These are phyloP conservation scores for Corynascus novoguineensis DNA, from an alignment of 495 filamentous ascomycete species.

Conservation along the genomic window DNA sequence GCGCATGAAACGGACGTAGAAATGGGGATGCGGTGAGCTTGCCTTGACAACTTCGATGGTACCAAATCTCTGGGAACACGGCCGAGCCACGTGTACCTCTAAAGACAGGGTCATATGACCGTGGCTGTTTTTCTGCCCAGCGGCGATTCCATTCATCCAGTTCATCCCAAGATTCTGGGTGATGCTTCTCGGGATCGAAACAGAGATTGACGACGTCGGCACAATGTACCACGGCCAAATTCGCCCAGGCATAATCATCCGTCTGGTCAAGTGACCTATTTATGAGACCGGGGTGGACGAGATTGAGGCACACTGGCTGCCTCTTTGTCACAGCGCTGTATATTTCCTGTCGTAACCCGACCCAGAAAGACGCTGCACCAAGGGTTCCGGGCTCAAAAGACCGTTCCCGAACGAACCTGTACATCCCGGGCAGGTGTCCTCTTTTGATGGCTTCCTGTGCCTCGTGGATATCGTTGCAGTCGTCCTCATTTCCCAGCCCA, in stretches of 20 bases:
- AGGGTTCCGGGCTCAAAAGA: constrained; percentile 39
- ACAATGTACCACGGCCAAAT: constrained; percentile 48
- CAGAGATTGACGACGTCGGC: constrained; percentile 51
- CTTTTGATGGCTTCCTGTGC: constrained; percentile 16
- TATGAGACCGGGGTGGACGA: constrained; percentile 36
- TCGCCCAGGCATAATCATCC: constrained; percentile 49
- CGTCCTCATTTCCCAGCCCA: constrained; percentile 14
- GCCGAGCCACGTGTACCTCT: neutral
- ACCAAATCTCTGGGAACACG: constrained; percentile 44
- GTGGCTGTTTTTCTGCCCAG: constrained; percentile 34
- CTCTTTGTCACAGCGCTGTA: constrained; percentile 51
- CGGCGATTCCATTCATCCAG: constrained; percentile 28
- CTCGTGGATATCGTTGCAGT: constrained; percentile 34
- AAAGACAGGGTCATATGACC: constrained; percentile 28
- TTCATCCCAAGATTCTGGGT: constrained; percentile 28
- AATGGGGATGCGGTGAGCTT: constrained; percentile 12
- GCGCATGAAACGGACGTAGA: neutral
- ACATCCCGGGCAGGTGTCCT: constrained; percentile 48
- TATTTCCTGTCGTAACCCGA: constrained; percentile 53
- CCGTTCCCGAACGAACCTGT: constrained; percentile 35
- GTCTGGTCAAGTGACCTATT: constrained; percentile 38
- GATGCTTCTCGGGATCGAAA: constrained; percentile 30
- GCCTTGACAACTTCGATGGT: constrained; percentile 46
- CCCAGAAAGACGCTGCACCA: constrained; percentile 50
- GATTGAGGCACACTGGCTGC: constrained; percentile 37